Evolutionary conservation across 192 early-diverging fungal genomes (phyloP), one percentile per base, ranked within the genome.

Genomic region (Entrophospora sp.): DNA sequence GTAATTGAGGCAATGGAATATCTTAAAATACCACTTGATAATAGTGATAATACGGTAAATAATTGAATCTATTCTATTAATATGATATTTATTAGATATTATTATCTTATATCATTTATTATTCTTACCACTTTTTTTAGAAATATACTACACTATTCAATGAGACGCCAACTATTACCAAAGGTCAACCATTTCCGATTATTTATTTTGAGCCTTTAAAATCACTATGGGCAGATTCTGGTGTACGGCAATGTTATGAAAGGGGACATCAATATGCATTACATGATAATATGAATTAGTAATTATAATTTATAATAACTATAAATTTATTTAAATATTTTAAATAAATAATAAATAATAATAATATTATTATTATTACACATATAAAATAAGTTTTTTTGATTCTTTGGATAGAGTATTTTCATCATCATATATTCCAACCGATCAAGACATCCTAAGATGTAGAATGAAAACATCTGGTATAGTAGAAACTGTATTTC

Each of bases 391-490:
- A 70, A 91, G 90, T 79, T 97, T 96, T 80, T 96, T 94, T 81
- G 90, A 94, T 66, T 80, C 88, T 14, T 88, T 98, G 22, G 87
- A 90, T 18, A 87, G 95, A 37, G 90, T 98, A 66, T 84, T 84
- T 42, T 78, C 79, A 61, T 74, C 84, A 32, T 78, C 84, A 53
- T 98, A 94, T 69, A 70, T 88, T 38, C 95, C 95, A 31, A 90
- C 87, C 25, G 93, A 98, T 71, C 95, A 98, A 78, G 95, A 98
- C 73, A 91, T 98, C 51, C 85, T 98, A 68, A 84, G 93, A 60
- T 95, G 93, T 38, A 86, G 95, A 52, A 92, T 98, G 68, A 98
- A 96, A 81, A 94, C 95, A 0, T 95, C 95, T 1, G 94, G 94
- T 59, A 98, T 98, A 69, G 95, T 91, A 34, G 95, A 98, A 77